phyloP scores from a whole-genome alignment of 2,329 filamentous ascomycete species.

The Rhynchosporium agropyri region DNA sequence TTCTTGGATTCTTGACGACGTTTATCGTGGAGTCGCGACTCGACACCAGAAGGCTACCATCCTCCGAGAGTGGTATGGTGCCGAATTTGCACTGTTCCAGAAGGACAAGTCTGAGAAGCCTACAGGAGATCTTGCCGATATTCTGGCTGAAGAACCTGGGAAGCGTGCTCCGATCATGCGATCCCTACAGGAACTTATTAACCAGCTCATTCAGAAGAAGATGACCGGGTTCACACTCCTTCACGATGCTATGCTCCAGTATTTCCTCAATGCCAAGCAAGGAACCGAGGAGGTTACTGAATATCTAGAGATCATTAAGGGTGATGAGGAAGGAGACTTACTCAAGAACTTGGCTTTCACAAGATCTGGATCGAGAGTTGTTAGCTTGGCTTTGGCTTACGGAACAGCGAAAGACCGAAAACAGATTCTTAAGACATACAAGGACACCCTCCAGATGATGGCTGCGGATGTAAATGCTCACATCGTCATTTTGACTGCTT shows the following conservation, averaged over 20 bases:
- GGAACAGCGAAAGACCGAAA: conserved; percentile 92
- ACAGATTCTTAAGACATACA: conserved; percentile 83
- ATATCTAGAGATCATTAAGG: conserved; percentile 88
- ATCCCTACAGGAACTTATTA: conserved; percentile 83
- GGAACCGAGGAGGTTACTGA: conserved; percentile 82
- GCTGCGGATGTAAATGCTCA: conserved; percentile 79
- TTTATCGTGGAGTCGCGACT: conserved; percentile 87
- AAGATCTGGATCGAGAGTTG: conserved; percentile 79
- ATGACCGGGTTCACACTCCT: conserved; percentile 96
- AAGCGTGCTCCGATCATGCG: conserved; percentile 88
- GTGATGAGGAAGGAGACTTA: conserved; percentile 86
- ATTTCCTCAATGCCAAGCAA: conserved; percentile 77
- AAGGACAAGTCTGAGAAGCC: conserved; percentile 54
- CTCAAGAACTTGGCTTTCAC: conserved; percentile 97
- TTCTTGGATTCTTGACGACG: conserved; percentile 96
- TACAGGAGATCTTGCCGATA: conserved; percentile 67
- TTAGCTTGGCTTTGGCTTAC: conserved; percentile 80
- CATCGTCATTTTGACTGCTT: conserved; percentile 78
- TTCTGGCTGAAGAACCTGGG: conserved; percentile 76
- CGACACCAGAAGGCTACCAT: conserved; percentile 83
- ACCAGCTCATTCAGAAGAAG: conserved; percentile 92
- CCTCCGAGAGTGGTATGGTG: conserved; percentile 93
- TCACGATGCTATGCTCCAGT: conserved; percentile 97
- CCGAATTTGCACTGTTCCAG: conserved; percentile 85
- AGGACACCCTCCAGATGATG: conserved; percentile 85